These are phyloP conservation scores for Cordyceps sp. DNA, from an alignment of 2,329 filamentous ascomycete genomes.

Conservation along the genomic window DNA sequence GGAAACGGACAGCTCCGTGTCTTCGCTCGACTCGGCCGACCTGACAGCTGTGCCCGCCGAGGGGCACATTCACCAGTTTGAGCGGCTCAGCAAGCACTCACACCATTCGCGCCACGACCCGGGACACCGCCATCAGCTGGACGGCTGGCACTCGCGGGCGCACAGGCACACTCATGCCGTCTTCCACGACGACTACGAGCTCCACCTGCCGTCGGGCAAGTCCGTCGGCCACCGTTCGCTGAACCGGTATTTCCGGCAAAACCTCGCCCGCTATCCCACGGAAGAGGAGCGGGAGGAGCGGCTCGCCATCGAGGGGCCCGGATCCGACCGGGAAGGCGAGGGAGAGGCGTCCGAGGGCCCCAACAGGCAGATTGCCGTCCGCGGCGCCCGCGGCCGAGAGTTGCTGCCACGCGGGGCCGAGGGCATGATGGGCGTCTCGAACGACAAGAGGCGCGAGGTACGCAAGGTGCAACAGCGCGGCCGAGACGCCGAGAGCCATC, in stretches of 20 bases:
- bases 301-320: constrained; percentile 37
- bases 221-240: constrained; percentile 81
- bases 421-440: constrained; percentile 63
- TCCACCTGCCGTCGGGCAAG: constrained; percentile 80
- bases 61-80: constrained; percentile 51
- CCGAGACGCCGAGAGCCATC: constrained; percentile 45
- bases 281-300: constrained; percentile 58
- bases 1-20: constrained; percentile 90
- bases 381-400: constrained; percentile 27
- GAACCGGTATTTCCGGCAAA: constrained; percentile 81
- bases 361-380: constrained; percentile 6
- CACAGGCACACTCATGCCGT: constrained; percentile 59
- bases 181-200: constrained; percentile 83
- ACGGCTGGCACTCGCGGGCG: constrained; percentile 70
- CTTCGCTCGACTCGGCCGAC: constrained; percentile 74
- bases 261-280: constrained; percentile 70
- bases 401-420: constrained; percentile 52
- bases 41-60: constrained; percentile 66
- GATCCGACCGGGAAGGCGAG: constrained; percentile 17
- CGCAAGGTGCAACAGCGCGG: constrained; percentile 51
- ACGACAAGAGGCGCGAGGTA: constrained; percentile 57
- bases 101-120: constrained; percentile 61
- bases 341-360: constrained; percentile 9
- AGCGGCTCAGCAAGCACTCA: constrained; percentile 53
- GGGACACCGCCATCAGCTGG: constrained; percentile 54